Conservation (phyloP, 1,284 basidiomycete species). For the Puccinia hordei region DNA sequence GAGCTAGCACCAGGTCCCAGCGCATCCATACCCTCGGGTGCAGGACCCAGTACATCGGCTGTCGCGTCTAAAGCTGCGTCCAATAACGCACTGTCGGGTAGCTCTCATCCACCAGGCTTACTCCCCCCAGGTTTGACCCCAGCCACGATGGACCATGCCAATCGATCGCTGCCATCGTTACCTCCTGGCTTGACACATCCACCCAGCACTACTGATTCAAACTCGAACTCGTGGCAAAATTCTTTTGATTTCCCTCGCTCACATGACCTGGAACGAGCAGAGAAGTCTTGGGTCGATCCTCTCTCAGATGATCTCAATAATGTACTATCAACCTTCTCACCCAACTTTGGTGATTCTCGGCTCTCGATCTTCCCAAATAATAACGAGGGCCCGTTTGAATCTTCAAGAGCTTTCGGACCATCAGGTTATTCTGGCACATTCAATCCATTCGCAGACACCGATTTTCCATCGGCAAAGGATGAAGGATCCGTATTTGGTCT, state of each 20-base stretch:
- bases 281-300: conserved; percentile 29
- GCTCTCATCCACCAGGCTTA: conserved; percentile 32
- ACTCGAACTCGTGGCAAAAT: conserved; percentile 28
- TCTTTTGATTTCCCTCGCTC: conserved; percentile 12
- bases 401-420: background rate
- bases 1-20: conserved; percentile 14
- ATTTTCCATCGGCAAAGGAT: conserved; percentile 21
- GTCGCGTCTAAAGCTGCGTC: conserved; percentile 1
- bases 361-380: conserved; percentile 30
- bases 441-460: conserved; percentile 47
- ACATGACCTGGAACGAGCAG: conserved; percentile 15
- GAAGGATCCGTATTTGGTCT: background rate
- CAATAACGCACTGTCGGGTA: too few species aligned
- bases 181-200: conserved; percentile 38
- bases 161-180: conserved; percentile 26
- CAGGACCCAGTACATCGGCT: conserved; percentile 8
- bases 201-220: conserved; percentile 7
- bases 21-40: conserved; percentile 2
- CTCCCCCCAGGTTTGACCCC: conserved; percentile 9
- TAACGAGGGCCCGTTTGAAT: conserved; percentile 7
- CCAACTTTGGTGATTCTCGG: conserved; percentile 39
- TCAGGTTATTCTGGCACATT: conserved; percentile 47
- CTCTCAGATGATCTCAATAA: conserved; percentile 25
- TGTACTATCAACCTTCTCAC: conserved; percentile 45
- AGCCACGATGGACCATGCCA: background rate